Evolutionary conservation across 345 rosid species (phyloP).

Genomic region (Salix purpurea): DNA sequence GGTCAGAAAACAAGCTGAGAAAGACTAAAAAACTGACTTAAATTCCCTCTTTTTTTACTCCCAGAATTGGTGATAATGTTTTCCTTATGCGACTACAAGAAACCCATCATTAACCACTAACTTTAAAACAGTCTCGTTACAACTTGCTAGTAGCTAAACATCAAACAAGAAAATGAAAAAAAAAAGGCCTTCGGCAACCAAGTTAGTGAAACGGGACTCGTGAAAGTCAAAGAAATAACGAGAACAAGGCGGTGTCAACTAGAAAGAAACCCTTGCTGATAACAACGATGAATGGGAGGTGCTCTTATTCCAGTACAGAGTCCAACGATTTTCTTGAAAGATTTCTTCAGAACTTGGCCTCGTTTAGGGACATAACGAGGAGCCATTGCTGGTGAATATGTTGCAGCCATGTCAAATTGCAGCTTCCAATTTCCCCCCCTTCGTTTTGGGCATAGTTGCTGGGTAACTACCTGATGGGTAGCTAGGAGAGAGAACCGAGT

Average conservation of each 20-base stretch:
- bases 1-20: too few species aligned
- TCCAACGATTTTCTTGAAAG: slow-evolving; percentile 15
- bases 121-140: too few species aligned
- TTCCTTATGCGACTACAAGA: background rate
- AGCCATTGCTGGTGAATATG: background rate
- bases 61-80: background rate
- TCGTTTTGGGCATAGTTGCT: background rate
- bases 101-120: background rate
- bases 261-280: background rate
- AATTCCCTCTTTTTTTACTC: too few species aligned
- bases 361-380: slow-evolving; percentile 44
- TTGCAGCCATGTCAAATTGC: background rate
- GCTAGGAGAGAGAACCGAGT: background rate
- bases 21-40: too few species aligned
- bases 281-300: background rate
- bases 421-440: background rate
- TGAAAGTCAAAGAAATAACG: background rate
- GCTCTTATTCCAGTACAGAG: slow-evolving; percentile 16
- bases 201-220: background rate
- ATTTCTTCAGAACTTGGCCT: slow-evolving; percentile 41
- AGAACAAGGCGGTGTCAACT: background rate
- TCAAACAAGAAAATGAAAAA: background rate
- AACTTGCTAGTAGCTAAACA: background rate
- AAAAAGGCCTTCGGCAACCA: background rate
- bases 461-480: background rate